phyloP scores from a whole-genome alignment of 2,329 filamentous ascomycete genomes.

The Fusarium transvaalense region DNA sequence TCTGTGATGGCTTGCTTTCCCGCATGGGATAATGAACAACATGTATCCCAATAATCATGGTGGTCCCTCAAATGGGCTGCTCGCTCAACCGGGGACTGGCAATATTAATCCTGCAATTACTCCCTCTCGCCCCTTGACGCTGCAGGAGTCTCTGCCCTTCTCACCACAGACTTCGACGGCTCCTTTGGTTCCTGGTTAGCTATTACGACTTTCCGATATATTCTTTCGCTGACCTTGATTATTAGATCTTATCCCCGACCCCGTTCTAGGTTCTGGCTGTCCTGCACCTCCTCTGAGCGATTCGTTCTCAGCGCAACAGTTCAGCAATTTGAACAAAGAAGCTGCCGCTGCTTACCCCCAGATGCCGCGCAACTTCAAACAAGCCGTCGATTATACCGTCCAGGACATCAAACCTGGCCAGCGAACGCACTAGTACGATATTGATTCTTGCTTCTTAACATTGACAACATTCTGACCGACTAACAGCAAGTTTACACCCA shows the following conservation, averaged over 20 bases:
- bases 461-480: slow-evolving; percentile 35
- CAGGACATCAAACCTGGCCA: slow-evolving; percentile 79
- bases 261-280: slow-evolving; percentile 69
- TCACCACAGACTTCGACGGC: slow-evolving; percentile 85
- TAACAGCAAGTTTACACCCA: slow-evolving; percentile 65
- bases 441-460: neutral
- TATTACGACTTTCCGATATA: neutral
- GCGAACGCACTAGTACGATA: slow-evolving; percentile 74
- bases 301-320: slow-evolving; percentile 64
- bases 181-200: slow-evolving; percentile 79
- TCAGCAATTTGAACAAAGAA: slow-evolving; percentile 80
- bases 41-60: slow-evolving; percentile 51
- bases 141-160: slow-evolving; percentile 84
- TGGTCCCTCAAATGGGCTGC: slow-evolving; percentile 53
- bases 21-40: slow-evolving; percentile 49
- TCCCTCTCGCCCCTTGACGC: slow-evolving; percentile 66
- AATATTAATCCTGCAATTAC: slow-evolving; percentile 47
- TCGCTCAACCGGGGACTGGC: slow-evolving; percentile 42
- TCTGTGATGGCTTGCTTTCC: slow-evolving; percentile 50
- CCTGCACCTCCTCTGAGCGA: slow-evolving; percentile 64
- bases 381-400: slow-evolving; percentile 79
- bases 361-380: slow-evolving; percentile 75
- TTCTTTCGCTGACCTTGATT: slow-evolving; percentile 34
- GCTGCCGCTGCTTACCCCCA: slow-evolving; percentile 68
- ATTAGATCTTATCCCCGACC: slow-evolving; percentile 74